A percentile compares a stretch with the other conserved stretches of the same genome.
Evolutionary conservation across 768 basidiomycete genomes (phyloP).

Genomic region (Kwoniella sp.): DNA sequence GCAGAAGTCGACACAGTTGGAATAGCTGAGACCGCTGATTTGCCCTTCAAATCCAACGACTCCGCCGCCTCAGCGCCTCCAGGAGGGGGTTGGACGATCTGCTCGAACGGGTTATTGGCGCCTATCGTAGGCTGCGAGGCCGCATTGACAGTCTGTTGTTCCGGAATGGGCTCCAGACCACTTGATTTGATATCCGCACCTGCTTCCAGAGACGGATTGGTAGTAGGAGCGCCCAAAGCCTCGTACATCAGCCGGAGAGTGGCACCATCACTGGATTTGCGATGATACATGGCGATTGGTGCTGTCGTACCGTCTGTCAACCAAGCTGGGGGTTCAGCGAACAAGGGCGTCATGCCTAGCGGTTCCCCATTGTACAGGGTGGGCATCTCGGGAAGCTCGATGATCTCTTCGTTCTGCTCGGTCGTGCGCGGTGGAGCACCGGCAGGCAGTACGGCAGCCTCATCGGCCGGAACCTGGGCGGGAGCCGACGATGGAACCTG

Average conservation of each 20-base stretch:
- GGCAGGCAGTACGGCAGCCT: no score
- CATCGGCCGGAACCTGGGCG: no score
- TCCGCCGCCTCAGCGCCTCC: constrained; percentile 8
- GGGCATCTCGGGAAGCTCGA: constrained; percentile 17
- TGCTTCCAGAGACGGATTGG: not conserved
- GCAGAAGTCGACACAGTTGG: not conserved
- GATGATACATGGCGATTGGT: constrained; percentile 33
- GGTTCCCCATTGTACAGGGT: constrained; percentile 30
- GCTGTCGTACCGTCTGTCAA: constrained; percentile 27
- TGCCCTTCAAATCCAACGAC: constrained; percentile 1
- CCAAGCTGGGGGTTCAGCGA: constrained; percentile 36
- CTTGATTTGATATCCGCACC: not conserved
- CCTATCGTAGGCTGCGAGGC: not conserved
- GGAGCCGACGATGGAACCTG: no score
- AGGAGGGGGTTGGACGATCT: not conserved
- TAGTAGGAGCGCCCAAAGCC: constrained; percentile 13
- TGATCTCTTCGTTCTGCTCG: constrained; percentile 12
- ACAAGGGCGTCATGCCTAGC: constrained; percentile 22
- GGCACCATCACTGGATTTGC: constrained; percentile 34
- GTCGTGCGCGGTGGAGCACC: not conserved
- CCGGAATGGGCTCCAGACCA: constrained; percentile 4
- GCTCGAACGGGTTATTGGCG: not conserved
- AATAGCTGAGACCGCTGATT: constrained; percentile 5
- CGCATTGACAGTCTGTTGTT: not conserved
- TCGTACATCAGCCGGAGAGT: constrained; percentile 37